Evolutionary conservation across 2,329 filamentous ascomycete genomes (phyloP), one percentile per base, ranked within the genome.

Genomic region (Rhynchosporium agropyri): DNA sequence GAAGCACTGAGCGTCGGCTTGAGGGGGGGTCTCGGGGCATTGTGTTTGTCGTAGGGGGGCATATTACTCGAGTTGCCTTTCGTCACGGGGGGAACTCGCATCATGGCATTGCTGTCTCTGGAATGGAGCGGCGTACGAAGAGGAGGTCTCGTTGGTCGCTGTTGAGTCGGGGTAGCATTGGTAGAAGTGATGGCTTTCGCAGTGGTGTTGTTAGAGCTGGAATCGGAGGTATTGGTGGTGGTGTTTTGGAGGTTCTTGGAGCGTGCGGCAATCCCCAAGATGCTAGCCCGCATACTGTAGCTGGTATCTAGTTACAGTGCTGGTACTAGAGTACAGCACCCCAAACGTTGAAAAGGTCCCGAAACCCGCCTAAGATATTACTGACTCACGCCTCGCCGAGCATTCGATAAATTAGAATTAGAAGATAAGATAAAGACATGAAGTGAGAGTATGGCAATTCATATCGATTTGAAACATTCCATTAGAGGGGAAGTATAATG

Each of bases 1-100:
- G 85, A 79, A 67, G 88, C 82, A 75, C 81, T 84, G 71, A 92
- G 84, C 63, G 86, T 83, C 59, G 91, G 89, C 78, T 88, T 88
- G 72, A 89, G 82, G 81, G 81, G 82, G 81, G 81, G 67, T 78
- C 80, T 72, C 72, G 79, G 79, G 74, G 75, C 76, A 76, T 77
- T 79, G 58, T 79, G 80, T 77, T 80, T 83, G 77, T 84, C 80
- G 73, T 76, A 75, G 65, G 77, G 77, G 76, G 84, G 79, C 73
- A 79, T 75, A 58, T 72, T 74, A 57, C 65, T 65, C 64, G 72
- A 72, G n/a, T 45, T 58, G 46, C 49, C 49, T 48, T 42, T 50
- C 7, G 46, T 53, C 58, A 60, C 43, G 55, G 70, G 69, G 54
- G 70, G 77, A 72, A 74, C 76, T 74, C 76, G 76, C 76, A 76